These are phyloP conservation scores for Astraeus odoratus DNA, from an alignment of 768 basidiomycete genomes.

Conservation along the genomic window DNA sequence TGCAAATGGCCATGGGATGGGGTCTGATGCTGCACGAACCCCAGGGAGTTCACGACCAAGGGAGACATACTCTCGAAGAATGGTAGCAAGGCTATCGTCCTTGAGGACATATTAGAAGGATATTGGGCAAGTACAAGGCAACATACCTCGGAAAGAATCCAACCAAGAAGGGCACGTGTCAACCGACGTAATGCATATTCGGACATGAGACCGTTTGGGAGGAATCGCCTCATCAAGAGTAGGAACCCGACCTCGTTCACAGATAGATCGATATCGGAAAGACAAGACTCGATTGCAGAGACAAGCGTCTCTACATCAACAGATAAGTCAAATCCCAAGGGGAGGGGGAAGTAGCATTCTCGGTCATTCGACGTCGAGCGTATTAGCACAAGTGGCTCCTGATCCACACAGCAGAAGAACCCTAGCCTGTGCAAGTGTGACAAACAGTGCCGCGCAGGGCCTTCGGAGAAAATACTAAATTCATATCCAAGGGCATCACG, in stretches of 20 bases:
- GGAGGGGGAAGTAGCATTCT: slow-evolving; percentile 58
- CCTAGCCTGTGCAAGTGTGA: slow-evolving; percentile 56
- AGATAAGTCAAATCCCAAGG: slow-evolving; percentile 65
- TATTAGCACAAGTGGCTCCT: slow-evolving; percentile 6
- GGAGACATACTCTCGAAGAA: slow-evolving; percentile 64
- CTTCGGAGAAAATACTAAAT: slow-evolving; percentile 49
- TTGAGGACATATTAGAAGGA: slow-evolving; percentile 18
- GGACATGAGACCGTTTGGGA: slow-evolving; percentile 68
- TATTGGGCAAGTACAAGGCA: background rate
- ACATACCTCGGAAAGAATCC: slow-evolving; percentile 70
- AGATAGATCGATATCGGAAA: slow-evolving; percentile 64
- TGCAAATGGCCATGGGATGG: slow-evolving; percentile 49
- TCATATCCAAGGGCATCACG: slow-evolving; percentile 52
- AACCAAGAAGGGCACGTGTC: slow-evolving; percentile 48
- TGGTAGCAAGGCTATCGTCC: slow-evolving; percentile 61
- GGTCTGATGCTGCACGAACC: slow-evolving; percentile 40
- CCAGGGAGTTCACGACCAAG: slow-evolving; percentile 56
- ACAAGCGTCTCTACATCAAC: slow-evolving; percentile 68
- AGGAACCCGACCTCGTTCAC: slow-evolving; percentile 71
- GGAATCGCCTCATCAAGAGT: slow-evolving; percentile 60
- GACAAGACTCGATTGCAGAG: slow-evolving; percentile 61
- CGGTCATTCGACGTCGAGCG: slow-evolving; percentile 30
- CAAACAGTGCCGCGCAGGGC: slow-evolving; percentile 46
- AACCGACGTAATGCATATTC: slow-evolving; percentile 64
- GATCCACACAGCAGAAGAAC: slow-evolving; percentile 47